Base-by-base conservation (phyloP, 2,329 filamentous ascomycete species). In the Fusarium circinatum region DNA sequence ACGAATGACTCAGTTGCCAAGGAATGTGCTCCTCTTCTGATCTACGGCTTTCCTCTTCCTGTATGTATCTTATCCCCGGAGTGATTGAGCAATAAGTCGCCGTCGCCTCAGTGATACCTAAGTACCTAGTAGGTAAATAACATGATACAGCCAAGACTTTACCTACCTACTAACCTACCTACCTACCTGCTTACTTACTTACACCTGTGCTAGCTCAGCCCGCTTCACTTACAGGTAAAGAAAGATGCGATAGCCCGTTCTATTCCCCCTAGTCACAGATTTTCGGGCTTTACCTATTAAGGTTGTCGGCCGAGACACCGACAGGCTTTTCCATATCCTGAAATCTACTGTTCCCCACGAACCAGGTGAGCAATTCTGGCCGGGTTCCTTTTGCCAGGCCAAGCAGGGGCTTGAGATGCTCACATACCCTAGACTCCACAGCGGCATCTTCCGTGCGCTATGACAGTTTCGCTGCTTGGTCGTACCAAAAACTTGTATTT, bases 261-360 rank as follows among this genome's bases (percentile, higher is more conserved):
- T 54, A 67, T 68, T 49, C 39, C 61, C 60, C 48, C 28, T 39
- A 62, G 38, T 22, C 20, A 52, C 28, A 32, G n/a, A 52, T 28
- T 38, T 30, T 52, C 48, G n/a, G 41, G 9, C 34, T 32, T 54
- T 58, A 18, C 48, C 41, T 48, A 48, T 59, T n/a, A 57, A n/a
- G 68, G 67, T 44, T 47, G 8, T 36, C 45, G 48, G 52, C 52
- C 57, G 49, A 38, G 42, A 51, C 44, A 44, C 30, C 32, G 26
- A 45, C 44, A 48, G 30, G 24, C 38, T 28, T 36, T 59, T 55
- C 34, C 28, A 32, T 36, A 34, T 38, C 41, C 13, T 64, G 51
- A 51, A 38, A 26, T 42, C 7, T 65, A 61, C 70, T 49, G 15
- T 65, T 65, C 70, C 69, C 64, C 69, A 72, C 64, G 52, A 65